Percentiles rank a stretch among this genome's conserved stretches.
These are phyloP conservation scores for Psidium friedrichsthalianum DNA, from an alignment of 345 rosid genomes.

Conservation along the genomic window DNA sequence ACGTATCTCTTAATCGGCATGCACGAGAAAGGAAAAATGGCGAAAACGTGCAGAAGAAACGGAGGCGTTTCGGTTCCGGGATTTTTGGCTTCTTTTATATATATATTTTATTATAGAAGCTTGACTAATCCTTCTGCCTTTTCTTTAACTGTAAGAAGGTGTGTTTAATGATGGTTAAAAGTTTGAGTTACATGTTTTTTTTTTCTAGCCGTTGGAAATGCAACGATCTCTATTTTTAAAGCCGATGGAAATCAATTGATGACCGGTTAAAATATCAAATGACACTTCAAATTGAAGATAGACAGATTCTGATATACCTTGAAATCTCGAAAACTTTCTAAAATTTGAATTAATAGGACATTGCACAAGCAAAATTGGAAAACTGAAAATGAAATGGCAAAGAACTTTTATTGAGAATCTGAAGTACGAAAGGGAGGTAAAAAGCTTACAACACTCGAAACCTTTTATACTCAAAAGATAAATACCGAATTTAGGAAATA, in stretches of 20 bases:
- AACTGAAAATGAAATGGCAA: background rate
- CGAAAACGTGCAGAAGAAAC: background rate
- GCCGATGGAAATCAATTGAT: background rate
- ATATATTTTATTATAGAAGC: too few species aligned
- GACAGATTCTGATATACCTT: background rate
- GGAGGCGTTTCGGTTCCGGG: rapidly evolving
- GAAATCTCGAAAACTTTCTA: background rate
- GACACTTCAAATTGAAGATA: background rate
- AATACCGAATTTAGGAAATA: too few species aligned
- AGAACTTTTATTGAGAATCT: background rate
- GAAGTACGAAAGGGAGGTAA: background rate
- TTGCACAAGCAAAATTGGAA: background rate
- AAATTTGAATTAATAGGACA: background rate
- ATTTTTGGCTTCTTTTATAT: background rate
- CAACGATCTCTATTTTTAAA: background rate
- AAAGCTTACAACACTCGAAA: background rate
- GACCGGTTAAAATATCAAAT: background rate
- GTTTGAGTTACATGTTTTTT: background rate
- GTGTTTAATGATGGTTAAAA: background rate
- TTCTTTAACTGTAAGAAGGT: background rate
- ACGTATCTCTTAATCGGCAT: background rate
- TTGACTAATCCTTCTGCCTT: background rate
- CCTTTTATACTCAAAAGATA: background rate
- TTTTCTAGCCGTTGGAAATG: background rate
- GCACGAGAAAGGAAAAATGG: background rate